These are phyloP conservation scores for Halenospora varia DNA, from an alignment of 495 filamentous ascomycete species.

Conservation along the genomic window DNA sequence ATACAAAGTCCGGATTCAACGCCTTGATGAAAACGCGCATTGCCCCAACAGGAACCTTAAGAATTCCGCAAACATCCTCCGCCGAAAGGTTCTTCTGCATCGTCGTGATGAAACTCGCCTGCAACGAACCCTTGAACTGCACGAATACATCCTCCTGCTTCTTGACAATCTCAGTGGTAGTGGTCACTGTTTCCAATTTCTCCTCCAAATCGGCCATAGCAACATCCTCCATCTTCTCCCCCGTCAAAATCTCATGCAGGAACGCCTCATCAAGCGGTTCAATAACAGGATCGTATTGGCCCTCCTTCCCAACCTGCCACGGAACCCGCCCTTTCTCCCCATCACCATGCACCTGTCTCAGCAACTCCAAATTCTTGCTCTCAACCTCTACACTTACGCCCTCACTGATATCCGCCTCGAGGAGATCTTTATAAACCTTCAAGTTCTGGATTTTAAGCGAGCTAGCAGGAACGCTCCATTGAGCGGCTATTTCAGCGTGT, in stretches of 20 bases:
- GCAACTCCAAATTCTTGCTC: not conserved
- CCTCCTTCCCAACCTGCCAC: constrained; percentile 27
- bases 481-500: not conserved
- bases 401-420: not conserved
- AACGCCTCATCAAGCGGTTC: constrained; percentile 25
- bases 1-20: constrained; percentile 23
- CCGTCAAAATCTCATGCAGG: constrained; percentile 22
- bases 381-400: not conserved
- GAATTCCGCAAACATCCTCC: constrained; percentile 21
- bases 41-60: constrained; percentile 17
- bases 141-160: not conserved
- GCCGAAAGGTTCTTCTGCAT: constrained; percentile 14
- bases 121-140: not conserved
- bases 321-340: constrained; percentile 22
- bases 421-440: not conserved
- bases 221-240: not conserved
- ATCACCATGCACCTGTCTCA: constrained; percentile 17
- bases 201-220: too few species aligned
- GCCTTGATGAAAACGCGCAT: constrained; percentile 24
- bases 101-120: not conserved
- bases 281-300: constrained; percentile 17
- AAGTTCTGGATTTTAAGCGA: constrained; percentile 1
- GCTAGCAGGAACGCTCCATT: not conserved
- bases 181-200: not conserved
- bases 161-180: not conserved